Base-by-base conservation (phyloP, 257 asterid species). In the Fraxinus quadrangulata region DNA sequence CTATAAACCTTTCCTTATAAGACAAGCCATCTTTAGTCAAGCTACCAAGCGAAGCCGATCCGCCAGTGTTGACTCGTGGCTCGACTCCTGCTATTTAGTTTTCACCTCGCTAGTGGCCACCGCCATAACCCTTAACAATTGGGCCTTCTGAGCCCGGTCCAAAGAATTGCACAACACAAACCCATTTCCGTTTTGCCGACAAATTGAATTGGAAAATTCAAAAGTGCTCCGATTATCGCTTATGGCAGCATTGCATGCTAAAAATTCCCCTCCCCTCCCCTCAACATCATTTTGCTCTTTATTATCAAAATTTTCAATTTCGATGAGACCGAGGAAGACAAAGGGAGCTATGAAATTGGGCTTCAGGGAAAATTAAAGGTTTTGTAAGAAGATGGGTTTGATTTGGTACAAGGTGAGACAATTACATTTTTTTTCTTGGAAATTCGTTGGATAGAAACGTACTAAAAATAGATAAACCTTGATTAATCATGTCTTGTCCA, bases 1-100 rank as follows among this genome's bases (percentile, higher is more conserved):
- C 98, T 28, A 93, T 87, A 66, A 96, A 96, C 84, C 88, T 92
- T 89, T 93, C 99, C 71, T 87, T 93, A 75, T 96, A 96, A 72
- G 99, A 92, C 83, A 93, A 77, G 14, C 97, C 94, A 81, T 93
- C 98, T 82, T 91, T 97, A 45, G 90, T 71, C 88, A 93, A 85
- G 81, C 92, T 89, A 76, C 98, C 99, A 4, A 92, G 91, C 97
- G 86, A 31, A 92, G 92, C 84, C 94, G 92, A 89, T 95, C 93
- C 12, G 96, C 96, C 1, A 91, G 85, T 77, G 90, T 89, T 28
- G 91, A 89, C 82, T 85, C 81, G 75, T 68, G 69, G 72, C 39
- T 86, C 68, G 84, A 21, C 86, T 83, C 88, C 75, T 74, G 82
- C 80, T 72, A 82, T 80, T 81, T 86, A 75, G 82, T 82, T 75